Conservation (phyloP, 2,329 filamentous ascomycete species). For the Elsinoe australis region DNA sequence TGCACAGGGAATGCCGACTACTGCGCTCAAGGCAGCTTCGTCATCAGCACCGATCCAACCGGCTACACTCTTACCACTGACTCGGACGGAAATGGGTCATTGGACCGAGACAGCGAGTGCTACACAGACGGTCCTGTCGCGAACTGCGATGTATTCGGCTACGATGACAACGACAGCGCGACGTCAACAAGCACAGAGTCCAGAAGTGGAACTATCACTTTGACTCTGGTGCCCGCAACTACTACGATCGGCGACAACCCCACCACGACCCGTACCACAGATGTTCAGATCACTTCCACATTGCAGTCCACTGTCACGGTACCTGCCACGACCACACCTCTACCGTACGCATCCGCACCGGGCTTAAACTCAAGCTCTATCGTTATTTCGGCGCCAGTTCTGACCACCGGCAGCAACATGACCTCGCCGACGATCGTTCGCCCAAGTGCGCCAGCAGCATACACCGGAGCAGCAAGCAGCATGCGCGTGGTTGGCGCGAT, state of each 20-base stretch:
- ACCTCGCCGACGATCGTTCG: background rate
- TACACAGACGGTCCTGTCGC: background rate
- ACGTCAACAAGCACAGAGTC: background rate
- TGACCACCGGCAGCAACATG: constrained; percentile 1
- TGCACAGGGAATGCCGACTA: constrained; percentile 6
- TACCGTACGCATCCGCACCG: background rate
- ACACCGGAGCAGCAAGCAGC: constrained; percentile 4
- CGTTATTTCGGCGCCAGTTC: background rate
- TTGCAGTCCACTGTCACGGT: constrained; percentile 6
- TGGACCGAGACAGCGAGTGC: background rate
- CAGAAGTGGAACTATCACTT: background rate
- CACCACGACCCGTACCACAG: background rate
- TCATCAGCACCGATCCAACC: background rate
- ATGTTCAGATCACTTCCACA: constrained; percentile 4
- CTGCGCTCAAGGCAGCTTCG: background rate
- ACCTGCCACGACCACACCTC: constrained; percentile 3
- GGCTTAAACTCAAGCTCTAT: background rate
- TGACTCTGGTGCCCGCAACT: background rate
- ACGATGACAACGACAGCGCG: background rate
- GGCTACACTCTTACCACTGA: constrained; percentile 1
- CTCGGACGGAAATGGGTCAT: background rate
- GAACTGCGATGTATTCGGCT: background rate
- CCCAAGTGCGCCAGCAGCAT: constrained; percentile 1
- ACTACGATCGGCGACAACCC: background rate
- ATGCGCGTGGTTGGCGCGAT: background rate